Evolutionary conservation across 179 eudicot genomes (phyloP), one percentile per base, ranked within the genome.

Genomic region (Beta macrorhiza): DNA sequence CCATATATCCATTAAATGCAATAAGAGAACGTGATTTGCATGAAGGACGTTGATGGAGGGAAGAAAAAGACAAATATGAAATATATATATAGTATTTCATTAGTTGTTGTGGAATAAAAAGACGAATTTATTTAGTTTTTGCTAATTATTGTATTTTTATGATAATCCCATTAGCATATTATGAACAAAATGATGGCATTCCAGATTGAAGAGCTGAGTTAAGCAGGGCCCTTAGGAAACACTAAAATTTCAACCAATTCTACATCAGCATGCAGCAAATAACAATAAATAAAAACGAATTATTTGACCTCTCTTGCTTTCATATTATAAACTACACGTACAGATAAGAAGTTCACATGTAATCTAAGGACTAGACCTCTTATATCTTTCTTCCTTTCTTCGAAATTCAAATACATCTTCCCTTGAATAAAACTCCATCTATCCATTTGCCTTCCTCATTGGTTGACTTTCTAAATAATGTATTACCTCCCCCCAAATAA

Each of bases 401-500:
- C 76, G 51, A 62, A 15, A 47, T 49, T 67, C 82, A 82, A 62
- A 82, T 76, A 57, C 81, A 67, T 61, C 80, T 69, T 81, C 82
- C 81, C 85, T 83, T 69, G 71, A 75, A 80, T 67, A 75, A 51
- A 74, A 63, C 85, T 79, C 76, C 70, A 67, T 69, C 83, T 37
- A 71, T 64, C 69, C 76, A 74, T 78, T 76, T 78, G 80, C 63
- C 55, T 64, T 79, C 82, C 22, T 80, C 81, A 73, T 25, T 53
- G 29, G 87, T 90, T 90, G 92, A 90, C 91, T 87, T 85, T 80
- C 51, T 62, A 7, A 65, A 53, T 63, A 58, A 80, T 51, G 58
- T 65, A 78, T 53, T 75, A 16, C 55, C 69, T 55, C 56, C 78
- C 83, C 4, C 84, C 82, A 72, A 58, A 70, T 80, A 83, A 75